A percentile compares a stretch with the other conserved stretches of the same genome.
Conservation (phyloP, 2,329 filamentous ascomycete genomes). For the Arthrobotrys entomopaga region DNA sequence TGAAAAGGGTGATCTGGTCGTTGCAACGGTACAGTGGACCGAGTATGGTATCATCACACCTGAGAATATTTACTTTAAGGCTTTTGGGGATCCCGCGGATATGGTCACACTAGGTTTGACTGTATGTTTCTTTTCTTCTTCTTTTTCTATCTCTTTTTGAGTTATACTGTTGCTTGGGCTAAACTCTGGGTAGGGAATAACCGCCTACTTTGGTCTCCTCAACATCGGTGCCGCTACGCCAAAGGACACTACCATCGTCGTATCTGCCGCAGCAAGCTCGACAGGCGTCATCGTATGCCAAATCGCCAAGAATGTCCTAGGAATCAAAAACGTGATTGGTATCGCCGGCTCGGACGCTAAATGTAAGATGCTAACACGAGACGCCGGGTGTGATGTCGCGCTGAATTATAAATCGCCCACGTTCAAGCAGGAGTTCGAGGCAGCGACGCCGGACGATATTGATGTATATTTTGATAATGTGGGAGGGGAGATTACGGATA, state of each 20-base stretch:
- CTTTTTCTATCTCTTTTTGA: background rate
- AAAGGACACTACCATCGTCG: constrained; percentile 63
- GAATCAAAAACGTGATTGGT: constrained; percentile 66
- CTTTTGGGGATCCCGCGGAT: constrained; percentile 20
- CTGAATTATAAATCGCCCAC: constrained; percentile 67
- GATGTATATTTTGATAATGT: constrained; percentile 68
- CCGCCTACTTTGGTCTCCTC: constrained; percentile 65
- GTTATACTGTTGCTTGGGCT: background rate
- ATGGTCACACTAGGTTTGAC: constrained; percentile 38
- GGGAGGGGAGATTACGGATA: constrained; percentile 65
- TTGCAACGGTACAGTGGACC: constrained; percentile 61
- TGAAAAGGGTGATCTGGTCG: constrained; percentile 61
- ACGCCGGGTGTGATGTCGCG: constrained; percentile 67
- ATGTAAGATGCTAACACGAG: constrained; percentile 65
- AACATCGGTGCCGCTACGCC: constrained; percentile 61
- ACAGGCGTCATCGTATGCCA: constrained; percentile 67
- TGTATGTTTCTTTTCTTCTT: constrained; percentile 4
- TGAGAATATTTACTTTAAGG: constrained; percentile 54
- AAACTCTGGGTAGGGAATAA: constrained; percentile 61
- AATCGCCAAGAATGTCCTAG: constrained; percentile 66
- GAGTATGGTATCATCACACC: constrained; percentile 63
- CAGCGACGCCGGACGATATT: constrained; percentile 66
- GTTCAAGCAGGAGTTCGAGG: constrained; percentile 65
- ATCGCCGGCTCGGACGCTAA: constrained; percentile 68
- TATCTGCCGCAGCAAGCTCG: constrained; percentile 66